Base-by-base conservation (phyloP, 148 eudicot genomes). In the Bassia scoparia region DNA sequence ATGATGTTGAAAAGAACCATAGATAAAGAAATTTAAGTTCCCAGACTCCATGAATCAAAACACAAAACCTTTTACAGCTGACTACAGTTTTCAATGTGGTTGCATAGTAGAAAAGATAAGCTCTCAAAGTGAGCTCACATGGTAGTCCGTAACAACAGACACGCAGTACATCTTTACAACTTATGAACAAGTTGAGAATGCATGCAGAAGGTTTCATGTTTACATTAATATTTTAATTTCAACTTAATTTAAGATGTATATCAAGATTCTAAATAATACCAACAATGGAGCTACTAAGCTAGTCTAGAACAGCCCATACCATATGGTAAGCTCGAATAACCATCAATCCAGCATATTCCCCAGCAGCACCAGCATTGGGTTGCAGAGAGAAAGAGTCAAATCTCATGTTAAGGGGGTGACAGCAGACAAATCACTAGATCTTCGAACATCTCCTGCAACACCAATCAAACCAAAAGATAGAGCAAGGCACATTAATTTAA, bases 361-460 rank as follows among this genome's bases (percentile, higher is more conserved):
- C 98, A 77, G 98, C 80, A 71, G 98, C 98, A 80, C 98, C 98
- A 67, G 98, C 98, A 82, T 94, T 94, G n/a, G 98, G 98, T 84
- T 94, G 98, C 86, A 94, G 76, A 62, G 98, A 94, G 85, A 94
- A 84, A 68, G 98, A 94, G 73, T 94, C 97, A 66, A 94, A 94
- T 48, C 97, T 97, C 69, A 97, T 94, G n/a, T n/a, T n/a, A n/a
- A 67, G 91, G 82, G 64, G 93, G 81, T 69, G 97, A 94, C 83
- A 94, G n/a, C n/a, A n/a, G n/a, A 72, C 75, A 87, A 71, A 0
- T 86, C 90, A 78, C 98, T 76, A 94, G 79, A 78, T 94, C 73
- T 11, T 83, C 49, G 78, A 94, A 94, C 98, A 94, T 89, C 88
- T 94, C 97, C 98, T 94, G 80, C 3, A 61, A 55, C 62, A 74